Conservation (phyloP, 2,329 filamentous ascomycete species). For the Exserohilum turcica region DNA sequence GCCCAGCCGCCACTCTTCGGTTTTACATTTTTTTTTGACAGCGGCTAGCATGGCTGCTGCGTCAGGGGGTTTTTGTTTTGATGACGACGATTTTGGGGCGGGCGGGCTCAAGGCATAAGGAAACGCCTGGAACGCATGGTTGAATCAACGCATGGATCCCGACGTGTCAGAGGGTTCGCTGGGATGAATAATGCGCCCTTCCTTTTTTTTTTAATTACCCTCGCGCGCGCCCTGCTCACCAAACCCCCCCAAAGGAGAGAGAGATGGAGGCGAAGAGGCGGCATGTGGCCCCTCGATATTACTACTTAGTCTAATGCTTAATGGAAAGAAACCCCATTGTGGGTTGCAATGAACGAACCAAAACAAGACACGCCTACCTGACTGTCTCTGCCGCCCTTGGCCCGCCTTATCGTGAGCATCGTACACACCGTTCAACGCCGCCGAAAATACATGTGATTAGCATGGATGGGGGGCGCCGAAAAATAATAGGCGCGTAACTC, state of each 20-base stretch:
- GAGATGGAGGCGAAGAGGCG: background rate
- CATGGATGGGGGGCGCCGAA: too few species aligned
- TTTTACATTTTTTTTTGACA: slow-evolving; percentile 21
- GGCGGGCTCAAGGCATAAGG: background rate
- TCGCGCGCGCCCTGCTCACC: too few species aligned
- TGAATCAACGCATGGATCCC: background rate
- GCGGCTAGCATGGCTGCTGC: slow-evolving; percentile 28
- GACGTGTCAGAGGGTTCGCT: background rate
- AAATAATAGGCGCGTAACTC: background rate
- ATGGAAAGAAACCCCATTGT: slow-evolving; percentile 19
- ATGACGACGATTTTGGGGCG: slow-evolving; percentile 1
- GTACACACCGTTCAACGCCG: too few species aligned
- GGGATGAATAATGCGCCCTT: background rate
- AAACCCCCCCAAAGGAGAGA: background rate
- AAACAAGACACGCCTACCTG: background rate
- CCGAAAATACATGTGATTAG: too few species aligned
- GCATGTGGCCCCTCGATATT: slow-evolving; percentile 13
- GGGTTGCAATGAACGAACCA: slow-evolving; percentile 8
- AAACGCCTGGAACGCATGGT: slow-evolving; percentile 3
- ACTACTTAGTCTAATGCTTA: slow-evolving; percentile 43
- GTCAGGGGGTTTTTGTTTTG: slow-evolving; percentile 11
- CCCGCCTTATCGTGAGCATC: too few species aligned
- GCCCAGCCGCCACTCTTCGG: slow-evolving; percentile 24
- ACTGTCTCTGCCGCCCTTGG: too few species aligned
- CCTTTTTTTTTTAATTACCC: background rate